Evolutionary conservation across 169 alveolate genomes (phyloP).

Genomic region (Plasmodium falciparum): DNA sequence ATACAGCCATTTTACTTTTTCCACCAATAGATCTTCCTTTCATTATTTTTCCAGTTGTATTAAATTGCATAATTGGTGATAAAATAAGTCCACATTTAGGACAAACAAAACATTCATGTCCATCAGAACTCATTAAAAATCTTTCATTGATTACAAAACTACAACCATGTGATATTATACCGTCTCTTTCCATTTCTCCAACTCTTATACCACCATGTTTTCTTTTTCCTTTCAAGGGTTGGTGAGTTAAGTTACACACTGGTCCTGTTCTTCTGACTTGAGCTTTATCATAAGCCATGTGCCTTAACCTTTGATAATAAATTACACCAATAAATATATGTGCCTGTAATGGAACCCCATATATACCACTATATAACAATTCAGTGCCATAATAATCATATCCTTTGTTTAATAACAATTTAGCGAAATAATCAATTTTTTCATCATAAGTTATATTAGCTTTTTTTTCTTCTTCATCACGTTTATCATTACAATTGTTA

Average conservation of each 20-base stretch:
- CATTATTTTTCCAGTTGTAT: conserved; percentile 78
- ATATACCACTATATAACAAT: conserved; percentile 97
- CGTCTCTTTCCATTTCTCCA: conserved; percentile 99
- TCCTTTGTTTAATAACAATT: conserved; percentile 81
- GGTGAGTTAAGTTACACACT: conserved; percentile 97
- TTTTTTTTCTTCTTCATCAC: background rate
- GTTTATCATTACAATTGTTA: background rate
- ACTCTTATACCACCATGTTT: conserved; percentile 99
- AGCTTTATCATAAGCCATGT: conserved; percentile 99
- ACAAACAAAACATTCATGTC: conserved; percentile 98
- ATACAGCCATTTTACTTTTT: conserved; percentile 81
- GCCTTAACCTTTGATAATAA: conserved; percentile 99
- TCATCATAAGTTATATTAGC: conserved; percentile 34
- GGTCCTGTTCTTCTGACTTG: conserved; percentile 99
- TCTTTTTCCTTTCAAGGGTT: conserved; percentile 99
- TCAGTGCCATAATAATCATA: conserved; percentile 99
- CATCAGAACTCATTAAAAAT: conserved; percentile 97
- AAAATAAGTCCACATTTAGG: conserved; percentile 98
- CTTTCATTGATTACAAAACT: conserved; percentile 98
- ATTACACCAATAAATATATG: conserved; percentile 99
- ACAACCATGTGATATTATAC: conserved; percentile 99
- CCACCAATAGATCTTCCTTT: conserved; percentile 79
- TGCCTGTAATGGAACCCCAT: conserved; percentile 97
- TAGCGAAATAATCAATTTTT: conserved; percentile 76
- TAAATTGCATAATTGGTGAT: conserved; percentile 89